Evolutionary conservation across 73 alveolate species (phyloP).

Genomic region (Uronychia binucleata): DNA sequence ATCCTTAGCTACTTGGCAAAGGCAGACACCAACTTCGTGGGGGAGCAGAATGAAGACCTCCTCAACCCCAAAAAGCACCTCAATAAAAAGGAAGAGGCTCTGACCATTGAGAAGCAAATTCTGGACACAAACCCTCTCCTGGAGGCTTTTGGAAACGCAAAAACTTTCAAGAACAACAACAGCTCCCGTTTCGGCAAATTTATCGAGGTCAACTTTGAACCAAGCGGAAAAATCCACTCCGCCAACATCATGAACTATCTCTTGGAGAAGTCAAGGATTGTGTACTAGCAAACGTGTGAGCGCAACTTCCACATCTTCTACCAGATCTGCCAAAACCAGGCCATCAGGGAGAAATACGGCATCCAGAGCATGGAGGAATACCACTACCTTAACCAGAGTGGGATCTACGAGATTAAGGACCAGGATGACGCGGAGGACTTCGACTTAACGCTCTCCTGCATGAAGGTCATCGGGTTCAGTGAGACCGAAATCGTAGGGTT

Average conservation of each 20-base stretch:
- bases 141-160: conserved; percentile 99
- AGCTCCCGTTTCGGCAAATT: conserved; percentile 98
- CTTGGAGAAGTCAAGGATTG: conserved; percentile 92
- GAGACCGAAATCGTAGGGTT: conserved; percentile 62
- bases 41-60: conserved; percentile 37
- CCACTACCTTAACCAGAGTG: conserved; percentile 69
- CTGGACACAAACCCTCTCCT: conserved; percentile 97
- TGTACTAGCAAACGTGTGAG: conserved; percentile 76
- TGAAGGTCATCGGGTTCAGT: conserved; percentile 86
- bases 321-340: conserved; percentile 67
- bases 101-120: conserved; percentile 90
- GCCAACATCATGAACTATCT: conserved; percentile 90
- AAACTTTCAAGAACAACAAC: conserved; percentile 89
- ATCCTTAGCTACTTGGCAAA: conserved; percentile 86
- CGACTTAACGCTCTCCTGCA: conserved; percentile 81
- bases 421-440: conserved; percentile 73
- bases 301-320: conserved; percentile 94
- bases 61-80: conserved; percentile 39
- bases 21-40: conserved; percentile 47
- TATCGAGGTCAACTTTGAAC: conserved; percentile 92
- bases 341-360: conserved; percentile 57
- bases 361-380: conserved; percentile 64
- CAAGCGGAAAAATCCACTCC: conserved; percentile 81
- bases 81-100: conserved; percentile 34
- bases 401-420: conserved; percentile 51